Evolutionary conservation across 2,329 filamentous ascomycete genomes (phyloP).

Genomic region (Hyphodiscus sp.): DNA sequence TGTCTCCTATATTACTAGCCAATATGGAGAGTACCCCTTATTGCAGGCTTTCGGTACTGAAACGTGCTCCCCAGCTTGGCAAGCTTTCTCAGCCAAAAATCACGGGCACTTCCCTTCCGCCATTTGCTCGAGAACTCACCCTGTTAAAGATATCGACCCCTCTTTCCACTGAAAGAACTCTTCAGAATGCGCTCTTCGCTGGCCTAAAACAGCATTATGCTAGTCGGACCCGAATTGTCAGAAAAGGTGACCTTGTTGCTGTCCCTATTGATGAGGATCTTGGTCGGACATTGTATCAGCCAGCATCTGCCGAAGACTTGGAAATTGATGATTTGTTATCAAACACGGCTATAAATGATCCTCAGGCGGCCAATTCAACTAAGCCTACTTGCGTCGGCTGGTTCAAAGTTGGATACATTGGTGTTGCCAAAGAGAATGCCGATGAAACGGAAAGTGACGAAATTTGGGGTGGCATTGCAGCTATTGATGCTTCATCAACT

Average conservation of each 20-base stretch:
- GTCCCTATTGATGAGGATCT: constrained; percentile 83
- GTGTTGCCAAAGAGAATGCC: constrained; percentile 44
- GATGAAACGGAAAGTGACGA: constrained; percentile 57
- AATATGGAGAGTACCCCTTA: constrained; percentile 78
- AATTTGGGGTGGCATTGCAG: constrained; percentile 78
- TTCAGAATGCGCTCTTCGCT: constrained; percentile 80
- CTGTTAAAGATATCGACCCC: constrained; percentile 86
- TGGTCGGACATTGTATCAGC: constrained; percentile 73
- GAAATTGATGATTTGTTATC: constrained; percentile 62
- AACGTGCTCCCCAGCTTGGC: constrained; percentile 41
- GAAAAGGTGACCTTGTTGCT: constrained; percentile 80
- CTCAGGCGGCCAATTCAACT: constrained; percentile 30
- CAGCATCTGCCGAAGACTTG: constrained; percentile 47
- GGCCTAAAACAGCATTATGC: constrained; percentile 88
- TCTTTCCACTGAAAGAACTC: constrained; percentile 73
- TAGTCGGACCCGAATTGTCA: constrained; percentile 71
- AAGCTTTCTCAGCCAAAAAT: constrained; percentile 51
- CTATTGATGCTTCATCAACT: constrained; percentile 79
- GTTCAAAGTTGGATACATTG: constrained; percentile 83
- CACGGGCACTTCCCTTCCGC: constrained; percentile 48
- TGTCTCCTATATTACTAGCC: constrained; percentile 79
- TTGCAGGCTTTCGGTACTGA: constrained; percentile 69
- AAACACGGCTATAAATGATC: constrained; percentile 46
- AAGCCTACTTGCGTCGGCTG: constrained; percentile 62
- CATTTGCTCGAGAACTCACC: constrained; percentile 68